Base-by-base conservation (phyloP, 2,329 filamentous ascomycete genomes). In the Colletotrichum euphorbiae region DNA sequence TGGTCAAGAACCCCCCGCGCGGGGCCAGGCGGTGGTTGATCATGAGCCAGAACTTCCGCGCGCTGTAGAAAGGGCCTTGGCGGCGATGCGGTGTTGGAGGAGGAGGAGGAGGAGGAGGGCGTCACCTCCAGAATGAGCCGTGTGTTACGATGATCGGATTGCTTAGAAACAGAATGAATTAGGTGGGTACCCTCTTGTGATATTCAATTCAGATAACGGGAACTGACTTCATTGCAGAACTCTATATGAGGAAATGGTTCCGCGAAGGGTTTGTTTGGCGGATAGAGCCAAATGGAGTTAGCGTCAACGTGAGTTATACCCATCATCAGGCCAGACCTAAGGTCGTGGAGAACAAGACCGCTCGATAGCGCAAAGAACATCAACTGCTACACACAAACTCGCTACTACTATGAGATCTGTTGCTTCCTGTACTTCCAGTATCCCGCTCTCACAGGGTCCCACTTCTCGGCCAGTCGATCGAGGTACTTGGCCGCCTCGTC, bases 361-460 rank as follows among this genome's bases (percentile, higher is more conserved):
- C 19, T 13, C 42, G 38, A 45, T 57, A 58, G 38, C 52, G 33
- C 46, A 55, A 55, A 36, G 19, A 15, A 31, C 15, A 6, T 50
- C 13, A 15, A 17, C 50, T 50, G 33, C 55, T 24, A 17, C 36
- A 17, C 36, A 51, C 21, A 42, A 51, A 28, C 46, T 3, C 13
- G 38, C 46, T 58, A 31, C 42, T 36, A 33, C 31, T 59, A 62
- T 31, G 52, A 59, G 13, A 71, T 50, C 68, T 78, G 73, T 42
- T 73, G 70, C 15, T 75, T 72, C 31, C 79, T 74, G 56, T 81
- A 97, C 74, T 92, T 90, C 96, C 96, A 99, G 80, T 98, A 99
- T 71, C 94, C 95, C 71, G 90, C 90, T 66, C 96, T 85, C 69
- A 99, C 91, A 6, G 93, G 93, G 84, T 99, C 96, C 86, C 94